Evolutionary conservation across 345 rosid species (phyloP).

Genomic region (Hibiscus trionum): DNA sequence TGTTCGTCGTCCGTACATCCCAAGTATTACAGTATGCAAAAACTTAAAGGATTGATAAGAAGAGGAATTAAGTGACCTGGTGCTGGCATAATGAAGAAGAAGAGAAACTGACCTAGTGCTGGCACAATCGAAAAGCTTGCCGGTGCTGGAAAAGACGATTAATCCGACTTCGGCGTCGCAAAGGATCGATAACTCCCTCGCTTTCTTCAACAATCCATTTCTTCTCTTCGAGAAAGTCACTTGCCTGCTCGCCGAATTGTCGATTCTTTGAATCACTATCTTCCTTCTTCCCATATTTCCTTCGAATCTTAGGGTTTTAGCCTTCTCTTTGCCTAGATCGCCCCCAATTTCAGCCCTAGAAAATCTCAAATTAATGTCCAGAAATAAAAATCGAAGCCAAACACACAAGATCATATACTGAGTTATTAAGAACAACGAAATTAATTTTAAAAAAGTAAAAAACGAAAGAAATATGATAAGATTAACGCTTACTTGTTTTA

Average conservation of each 20-base stretch:
- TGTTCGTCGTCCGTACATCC: too few species aligned
- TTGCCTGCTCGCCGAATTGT: constrained; percentile 49
- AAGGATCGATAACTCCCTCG: constrained; percentile 45
- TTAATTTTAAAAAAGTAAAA: background rate
- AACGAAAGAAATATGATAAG: background rate
- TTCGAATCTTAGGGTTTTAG: background rate
- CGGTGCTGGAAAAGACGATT: constrained; percentile 44
- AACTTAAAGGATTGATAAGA: background rate
- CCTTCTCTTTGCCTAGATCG: constrained; percentile 13
- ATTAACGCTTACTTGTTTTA: constrained; percentile 13
- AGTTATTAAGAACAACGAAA: background rate
- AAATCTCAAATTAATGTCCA: constrained; percentile 3
- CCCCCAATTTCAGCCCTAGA: background rate
- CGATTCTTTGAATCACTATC: constrained; percentile 46
- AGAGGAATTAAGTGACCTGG: constrained; percentile 22
- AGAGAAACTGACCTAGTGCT: constrained; percentile 35
- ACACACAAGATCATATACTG: background rate
- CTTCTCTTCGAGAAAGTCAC: constrained; percentile 52
- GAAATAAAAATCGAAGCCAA: background rate
- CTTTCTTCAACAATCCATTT: constrained; percentile 45
- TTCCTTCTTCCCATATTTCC: constrained; percentile 54
- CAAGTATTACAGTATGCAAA: too few species aligned
- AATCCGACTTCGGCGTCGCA: constrained; percentile 53
- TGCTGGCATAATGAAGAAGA: constrained; percentile 26
- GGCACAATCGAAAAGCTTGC: constrained; percentile 44